phyloP scores from a whole-genome alignment of 1,139 yeast genomes.

The Taphrina wiesneri region DNA sequence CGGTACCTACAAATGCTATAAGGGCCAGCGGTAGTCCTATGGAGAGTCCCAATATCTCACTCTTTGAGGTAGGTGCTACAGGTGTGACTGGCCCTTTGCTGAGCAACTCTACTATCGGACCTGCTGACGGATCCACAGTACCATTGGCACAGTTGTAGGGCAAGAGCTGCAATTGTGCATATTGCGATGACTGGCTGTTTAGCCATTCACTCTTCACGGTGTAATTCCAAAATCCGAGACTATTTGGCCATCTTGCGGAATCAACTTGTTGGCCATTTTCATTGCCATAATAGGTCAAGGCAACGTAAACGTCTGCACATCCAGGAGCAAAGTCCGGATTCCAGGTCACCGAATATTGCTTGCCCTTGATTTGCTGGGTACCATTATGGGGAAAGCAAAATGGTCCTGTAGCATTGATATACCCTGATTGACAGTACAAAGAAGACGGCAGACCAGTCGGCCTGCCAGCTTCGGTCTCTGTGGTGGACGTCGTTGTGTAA shows the following conservation, averaged over 20 bases:
- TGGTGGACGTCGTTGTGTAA: constrained; percentile 5
- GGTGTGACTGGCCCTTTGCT: constrained; percentile 10
- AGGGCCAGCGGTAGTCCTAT: constrained; percentile 30
- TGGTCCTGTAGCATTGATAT: constrained; percentile 27
- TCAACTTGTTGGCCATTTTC: constrained; percentile 19
- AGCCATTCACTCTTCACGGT: constrained; percentile 24
- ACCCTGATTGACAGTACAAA: constrained; percentile 11
- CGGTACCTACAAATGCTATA: constrained; percentile 23
- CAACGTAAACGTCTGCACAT: constrained; percentile 23
- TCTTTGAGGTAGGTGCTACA: constrained; percentile 5
- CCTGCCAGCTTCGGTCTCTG: neutral
- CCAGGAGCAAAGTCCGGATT: constrained; percentile 18
- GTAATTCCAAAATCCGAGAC: constrained; percentile 28
- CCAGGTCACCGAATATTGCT: constrained; percentile 28
- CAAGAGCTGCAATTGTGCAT: constrained; percentile 10
- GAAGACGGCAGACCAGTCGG: constrained; percentile 22
- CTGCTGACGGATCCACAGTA: constrained; percentile 9
- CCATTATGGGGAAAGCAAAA: constrained; percentile 27
- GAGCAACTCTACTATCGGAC: constrained; percentile 22
- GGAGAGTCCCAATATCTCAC: constrained; percentile 17
- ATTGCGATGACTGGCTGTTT: constrained; percentile 13
- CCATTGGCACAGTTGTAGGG: constrained; percentile 16
- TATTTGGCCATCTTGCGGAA: constrained; percentile 4
- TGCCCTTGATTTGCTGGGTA: constrained; percentile 30
- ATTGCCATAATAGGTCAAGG: constrained; percentile 21